Evolutionary conservation across 2,329 filamentous ascomycete genomes (phyloP).

Genomic region (Pseudogymnoascus destructans): DNA sequence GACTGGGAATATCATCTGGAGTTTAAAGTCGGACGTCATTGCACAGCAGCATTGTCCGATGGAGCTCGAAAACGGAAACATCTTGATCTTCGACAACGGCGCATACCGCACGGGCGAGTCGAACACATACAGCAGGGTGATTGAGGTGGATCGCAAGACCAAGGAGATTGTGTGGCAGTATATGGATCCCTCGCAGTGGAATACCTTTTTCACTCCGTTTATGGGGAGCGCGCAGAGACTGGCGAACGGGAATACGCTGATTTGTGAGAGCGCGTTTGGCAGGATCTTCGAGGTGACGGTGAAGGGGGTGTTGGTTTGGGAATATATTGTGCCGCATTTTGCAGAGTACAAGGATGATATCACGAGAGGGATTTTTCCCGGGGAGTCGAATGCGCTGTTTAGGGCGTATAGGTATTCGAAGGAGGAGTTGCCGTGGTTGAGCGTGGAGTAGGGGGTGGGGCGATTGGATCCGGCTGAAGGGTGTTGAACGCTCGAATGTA

Average conservation of each 20-base stretch:
- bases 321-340: slow-evolving; percentile 33
- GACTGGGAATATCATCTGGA: slow-evolving; percentile 32
- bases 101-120: slow-evolving; percentile 30
- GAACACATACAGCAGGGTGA: slow-evolving; percentile 31
- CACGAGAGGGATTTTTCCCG: slow-evolving; percentile 29
- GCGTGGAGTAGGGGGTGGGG: background rate
- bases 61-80: slow-evolving; percentile 30
- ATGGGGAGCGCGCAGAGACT: slow-evolving; percentile 34
- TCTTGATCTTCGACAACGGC: slow-evolving; percentile 35
- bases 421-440: slow-evolving; percentile 31
- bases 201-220: slow-evolving; percentile 31
- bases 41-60: slow-evolving; percentile 34
- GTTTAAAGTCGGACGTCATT: slow-evolving; percentile 29
- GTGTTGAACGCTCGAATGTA: no score
- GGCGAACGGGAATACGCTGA: slow-evolving; percentile 30
- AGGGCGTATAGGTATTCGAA: slow-evolving; percentile 32
- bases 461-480: no score
- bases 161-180: slow-evolving; percentile 34
- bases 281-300: slow-evolving; percentile 33
- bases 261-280: slow-evolving; percentile 32
- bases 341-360: slow-evolving; percentile 28
- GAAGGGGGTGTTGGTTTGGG: slow-evolving; percentile 31
- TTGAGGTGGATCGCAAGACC: slow-evolving; percentile 27
- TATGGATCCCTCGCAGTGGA: slow-evolving; percentile 23
- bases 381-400: slow-evolving; percentile 32